phyloP scores from a whole-genome alignment of 129 eudicot species.

The Scalesia atractyloides region DNA sequence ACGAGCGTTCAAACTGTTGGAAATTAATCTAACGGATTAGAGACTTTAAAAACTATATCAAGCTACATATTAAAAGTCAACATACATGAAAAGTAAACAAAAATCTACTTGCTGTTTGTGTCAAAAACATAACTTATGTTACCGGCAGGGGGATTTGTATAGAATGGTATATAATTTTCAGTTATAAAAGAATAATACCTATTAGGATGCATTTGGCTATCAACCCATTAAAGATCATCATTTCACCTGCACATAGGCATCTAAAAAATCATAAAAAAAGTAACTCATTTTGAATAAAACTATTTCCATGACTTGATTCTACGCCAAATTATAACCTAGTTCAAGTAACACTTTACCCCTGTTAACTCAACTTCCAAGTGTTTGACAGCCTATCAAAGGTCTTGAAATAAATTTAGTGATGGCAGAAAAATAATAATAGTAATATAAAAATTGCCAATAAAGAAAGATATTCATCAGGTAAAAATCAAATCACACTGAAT shows the following conservation, averaged over 20 bases:
- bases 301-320: conserved; percentile 9
- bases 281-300: conserved; percentile 2
- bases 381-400: neutral
- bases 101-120: conserved; percentile 15
- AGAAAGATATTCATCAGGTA: conserved; percentile 15
- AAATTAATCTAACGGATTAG: neutral
- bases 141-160: conserved; percentile 8
- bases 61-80: conserved; percentile 23
- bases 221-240: conserved; percentile 51
- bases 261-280: conserved; percentile 26
- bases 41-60: conserved; percentile 3
- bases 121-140: conserved; percentile 16
- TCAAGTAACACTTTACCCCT: conserved; percentile 10
- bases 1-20: neutral
- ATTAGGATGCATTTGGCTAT: conserved; percentile 35
- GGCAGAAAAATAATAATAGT: neutral
- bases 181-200: conserved; percentile 44
- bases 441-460: conserved; percentile 11
- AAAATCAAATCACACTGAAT: conserved; percentile 31
- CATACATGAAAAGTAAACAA: neutral
- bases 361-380: neutral
- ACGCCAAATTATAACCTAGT: conserved; percentile 1
- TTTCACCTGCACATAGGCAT: conserved; percentile 58
- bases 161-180: neutral
- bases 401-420: neutral